phyloP scores from a whole-genome alignment of 2,329 filamentous ascomycete species.

The Neodidymelliopsis sp. region DNA sequence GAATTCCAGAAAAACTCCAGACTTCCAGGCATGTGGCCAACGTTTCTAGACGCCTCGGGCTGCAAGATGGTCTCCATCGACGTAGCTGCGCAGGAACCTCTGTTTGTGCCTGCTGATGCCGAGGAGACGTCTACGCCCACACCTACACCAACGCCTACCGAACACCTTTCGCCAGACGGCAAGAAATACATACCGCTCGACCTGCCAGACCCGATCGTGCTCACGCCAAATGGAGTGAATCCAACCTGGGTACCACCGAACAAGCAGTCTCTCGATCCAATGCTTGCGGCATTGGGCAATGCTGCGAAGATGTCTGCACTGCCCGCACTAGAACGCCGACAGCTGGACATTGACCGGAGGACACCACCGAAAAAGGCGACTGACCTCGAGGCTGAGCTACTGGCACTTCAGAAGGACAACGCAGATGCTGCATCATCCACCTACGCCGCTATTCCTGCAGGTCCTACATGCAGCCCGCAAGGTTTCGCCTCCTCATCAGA shows the following conservation, averaged over 20 bases:
- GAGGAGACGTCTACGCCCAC: background rate
- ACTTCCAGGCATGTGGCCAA: constrained; percentile 59
- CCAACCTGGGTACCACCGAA: constrained; percentile 21
- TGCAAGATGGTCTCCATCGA: constrained; percentile 42
- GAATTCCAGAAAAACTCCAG: constrained; percentile 54
- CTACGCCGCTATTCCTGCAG: constrained; percentile 20
- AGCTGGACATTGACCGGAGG: constrained; percentile 31
- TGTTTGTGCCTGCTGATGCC: constrained; percentile 1
- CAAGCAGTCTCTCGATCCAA: constrained; percentile 14
- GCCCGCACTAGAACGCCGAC: constrained; percentile 27
- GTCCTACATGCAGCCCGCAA: constrained; percentile 54
- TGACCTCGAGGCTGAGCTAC: constrained; percentile 8
- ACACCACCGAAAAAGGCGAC: constrained; percentile 18
- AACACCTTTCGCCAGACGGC: constrained; percentile 35
- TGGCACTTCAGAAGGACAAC: constrained; percentile 12
- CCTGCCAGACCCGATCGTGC: constrained; percentile 38
- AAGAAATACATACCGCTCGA: constrained; percentile 45
- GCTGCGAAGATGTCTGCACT: constrained; percentile 24
- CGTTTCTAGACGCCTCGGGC: constrained; percentile 53
- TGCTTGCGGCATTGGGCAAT: constrained; percentile 15
- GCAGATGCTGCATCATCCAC: constrained; percentile 2
- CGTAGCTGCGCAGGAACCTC: constrained; percentile 31
- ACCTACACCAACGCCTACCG: constrained; percentile 22
- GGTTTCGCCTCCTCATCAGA: constrained; percentile 61
- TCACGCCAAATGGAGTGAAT: constrained; percentile 29